Base-by-base conservation (phyloP, 2,329 filamentous ascomycete genomes). In the Aspergillus uvarum region DNA sequence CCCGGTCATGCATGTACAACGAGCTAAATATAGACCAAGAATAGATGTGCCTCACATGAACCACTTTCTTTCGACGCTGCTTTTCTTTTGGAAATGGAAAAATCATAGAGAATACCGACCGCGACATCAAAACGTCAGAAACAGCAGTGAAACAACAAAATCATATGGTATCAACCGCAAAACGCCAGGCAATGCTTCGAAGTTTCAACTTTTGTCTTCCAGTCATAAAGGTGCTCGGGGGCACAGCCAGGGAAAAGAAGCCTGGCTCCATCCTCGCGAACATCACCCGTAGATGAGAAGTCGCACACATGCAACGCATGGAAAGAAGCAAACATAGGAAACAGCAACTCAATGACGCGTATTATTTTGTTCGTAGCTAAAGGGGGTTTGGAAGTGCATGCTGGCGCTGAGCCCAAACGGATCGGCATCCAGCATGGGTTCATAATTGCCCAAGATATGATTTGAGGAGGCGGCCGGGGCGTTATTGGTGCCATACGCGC, bases 361-460 rank as follows among this genome's bases (percentile, higher is more conserved):
- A 66, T 75, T 71, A 62, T 70, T 73, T 60, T 79, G 76, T 58
- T 76, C 72, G 63, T 78, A 80, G 60, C 76, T 78, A 76, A 93
- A 95, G 58, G 91, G 89, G 2, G 89, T 90, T 11, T 92, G 92
- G 70, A 96, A 96, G 66, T 94, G 91, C 94, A 96, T 96, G 78
- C 91, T 96, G 38, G 93, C 93, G 60, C 90, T 94, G 55, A 97
- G 82, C 12, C 93, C 93, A 70, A 97, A 98, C 0, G 94, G 94
- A 76, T 97, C 93, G 76, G 92, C 91, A 73, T 97, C 93, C 52
- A 96, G 81, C 78, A 92, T 91, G 19, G 92, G 90, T 70, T 97
- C 93, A 72, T 91, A 96, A 14, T 86, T 83, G 66, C 89, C 86
- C 69, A 89, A 84, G 42, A 87, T 80, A 56, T 81, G 78, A 63